phyloP scores from a whole-genome alignment of 441 rosid species.

The Jatropha multifida region DNA sequence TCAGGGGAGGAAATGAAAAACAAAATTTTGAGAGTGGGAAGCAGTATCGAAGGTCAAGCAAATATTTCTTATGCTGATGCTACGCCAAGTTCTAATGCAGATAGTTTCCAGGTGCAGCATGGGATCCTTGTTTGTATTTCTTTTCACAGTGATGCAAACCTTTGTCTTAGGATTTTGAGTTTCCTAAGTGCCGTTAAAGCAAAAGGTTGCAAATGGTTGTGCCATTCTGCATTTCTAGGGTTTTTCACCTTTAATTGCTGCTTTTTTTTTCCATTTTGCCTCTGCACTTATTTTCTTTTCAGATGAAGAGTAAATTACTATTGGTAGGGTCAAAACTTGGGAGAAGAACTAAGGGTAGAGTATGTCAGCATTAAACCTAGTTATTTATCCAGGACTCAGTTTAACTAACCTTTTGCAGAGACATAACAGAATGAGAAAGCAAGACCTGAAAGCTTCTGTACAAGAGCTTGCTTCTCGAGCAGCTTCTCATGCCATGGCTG shows the following conservation, averaged over 20 bases:
- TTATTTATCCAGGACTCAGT: slow-evolving; percentile 6
- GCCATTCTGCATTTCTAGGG: not conserved
- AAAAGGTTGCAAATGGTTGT: not conserved
- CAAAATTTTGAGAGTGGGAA: slow-evolving; percentile 34
- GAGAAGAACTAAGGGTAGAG: not conserved
- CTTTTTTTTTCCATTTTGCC: not conserved
- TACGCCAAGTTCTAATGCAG: slow-evolving; percentile 32
- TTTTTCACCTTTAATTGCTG: not conserved
- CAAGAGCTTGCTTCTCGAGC: slow-evolving; percentile 88
- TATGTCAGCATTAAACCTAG: not conserved
- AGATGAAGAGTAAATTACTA: not conserved
- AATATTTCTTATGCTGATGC: slow-evolving; percentile 31
- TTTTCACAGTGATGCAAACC: not conserved
- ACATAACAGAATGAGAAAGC: slow-evolving; percentile 35
- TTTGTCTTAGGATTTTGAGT: not conserved
- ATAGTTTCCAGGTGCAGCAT: slow-evolving; percentile 28
- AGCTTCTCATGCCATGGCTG: slow-evolving; percentile 68
- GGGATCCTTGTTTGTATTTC: slow-evolving; percentile 6
- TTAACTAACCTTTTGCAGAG: slow-evolving; percentile 33
- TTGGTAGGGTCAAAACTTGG: not conserved
- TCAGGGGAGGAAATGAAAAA: slow-evolving; percentile 39
- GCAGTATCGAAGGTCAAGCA: slow-evolving; percentile 28
- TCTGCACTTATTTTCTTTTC: not conserved
- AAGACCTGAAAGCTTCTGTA: slow-evolving; percentile 57
- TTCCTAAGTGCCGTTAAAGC: not conserved